Evolutionary conservation across 306 rosid genomes (phyloP).

Genomic region (Acacia acuminata): DNA sequence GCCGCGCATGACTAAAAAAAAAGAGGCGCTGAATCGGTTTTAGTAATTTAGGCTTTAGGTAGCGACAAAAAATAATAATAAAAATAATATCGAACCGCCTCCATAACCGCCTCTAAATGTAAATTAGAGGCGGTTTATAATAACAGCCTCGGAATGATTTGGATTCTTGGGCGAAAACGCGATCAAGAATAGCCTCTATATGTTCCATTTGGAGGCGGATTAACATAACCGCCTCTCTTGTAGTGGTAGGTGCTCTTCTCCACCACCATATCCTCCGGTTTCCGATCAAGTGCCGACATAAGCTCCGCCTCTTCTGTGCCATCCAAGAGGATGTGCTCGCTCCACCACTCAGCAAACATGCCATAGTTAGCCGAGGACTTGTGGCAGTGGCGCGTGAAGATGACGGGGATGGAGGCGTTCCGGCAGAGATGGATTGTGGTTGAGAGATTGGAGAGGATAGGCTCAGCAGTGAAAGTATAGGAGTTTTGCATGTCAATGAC

Average conservation of each 20-base stretch:
- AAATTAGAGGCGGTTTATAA: too few species aligned
- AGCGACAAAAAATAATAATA: too few species aligned
- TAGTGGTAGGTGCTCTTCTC: slow-evolving; percentile 66
- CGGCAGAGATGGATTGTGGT: slow-evolving; percentile 65
- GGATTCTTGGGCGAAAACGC: too few species aligned
- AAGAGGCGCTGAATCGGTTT: too few species aligned
- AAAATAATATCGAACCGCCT: too few species aligned
- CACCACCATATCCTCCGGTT: slow-evolving; percentile 40
- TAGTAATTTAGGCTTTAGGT: too few species aligned
- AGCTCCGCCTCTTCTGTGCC: slow-evolving; percentile 60
- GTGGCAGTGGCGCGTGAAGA: slow-evolving; percentile 78
- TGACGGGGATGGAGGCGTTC: slow-evolving; percentile 58
- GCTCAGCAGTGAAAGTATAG: slow-evolving; percentile 52
- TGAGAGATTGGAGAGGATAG: slow-evolving; percentile 57
- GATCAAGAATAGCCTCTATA: too few species aligned
- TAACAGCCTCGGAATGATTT: too few species aligned
- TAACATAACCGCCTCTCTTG: too few species aligned
- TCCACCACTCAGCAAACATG: slow-evolving; percentile 74
- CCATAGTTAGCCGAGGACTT: slow-evolving; percentile 48
- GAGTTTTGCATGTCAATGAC: slow-evolving; percentile 72
- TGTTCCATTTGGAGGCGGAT: too few species aligned
- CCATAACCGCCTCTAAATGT: too few species aligned
- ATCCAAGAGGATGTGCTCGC: slow-evolving; percentile 55
- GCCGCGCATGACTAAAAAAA: too few species aligned
- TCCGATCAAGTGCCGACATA: slow-evolving; percentile 42